phyloP scores from a whole-genome alignment of 139 green algal species.

The Raphidocelis subcapitata region DNA sequence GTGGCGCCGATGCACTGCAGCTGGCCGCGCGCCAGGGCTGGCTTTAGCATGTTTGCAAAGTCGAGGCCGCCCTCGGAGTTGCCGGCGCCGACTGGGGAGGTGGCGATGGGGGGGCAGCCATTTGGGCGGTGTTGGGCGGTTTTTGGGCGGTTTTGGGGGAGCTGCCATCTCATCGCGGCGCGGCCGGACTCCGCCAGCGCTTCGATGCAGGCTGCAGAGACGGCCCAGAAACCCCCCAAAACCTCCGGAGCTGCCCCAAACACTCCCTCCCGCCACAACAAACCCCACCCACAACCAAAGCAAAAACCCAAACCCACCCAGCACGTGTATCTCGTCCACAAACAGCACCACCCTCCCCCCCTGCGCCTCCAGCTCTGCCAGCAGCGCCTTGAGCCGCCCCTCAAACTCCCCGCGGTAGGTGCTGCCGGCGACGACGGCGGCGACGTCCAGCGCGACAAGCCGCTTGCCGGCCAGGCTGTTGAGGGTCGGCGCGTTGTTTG shows the following conservation, averaged over 20 bases:
- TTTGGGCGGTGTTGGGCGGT: too few relatives aligned
- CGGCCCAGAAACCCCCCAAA: too few relatives aligned
- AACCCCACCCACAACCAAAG: not conserved
- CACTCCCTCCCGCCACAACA: not conserved
- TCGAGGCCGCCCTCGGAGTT: slow-evolving; percentile 65
- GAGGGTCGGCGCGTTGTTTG: not conserved
- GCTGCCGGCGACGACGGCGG: slow-evolving; percentile 80
- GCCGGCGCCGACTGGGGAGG: slow-evolving; percentile 49
- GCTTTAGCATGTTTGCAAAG: slow-evolving; percentile 87
- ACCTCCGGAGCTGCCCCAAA: too few relatives aligned
- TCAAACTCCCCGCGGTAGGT: slow-evolving; percentile 88
- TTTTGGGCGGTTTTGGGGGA: not conserved
- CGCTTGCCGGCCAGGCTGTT: slow-evolving; percentile 57
- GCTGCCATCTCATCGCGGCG: not conserved
- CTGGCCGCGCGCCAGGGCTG: slow-evolving; percentile 68
- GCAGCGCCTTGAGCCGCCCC: slow-evolving; percentile 63
- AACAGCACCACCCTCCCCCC: slow-evolving; percentile 64
- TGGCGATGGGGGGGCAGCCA: too few relatives aligned
- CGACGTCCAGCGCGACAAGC: slow-evolving; percentile 84
- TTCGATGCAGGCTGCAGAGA: not conserved
- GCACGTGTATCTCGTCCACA: slow-evolving; percentile 74
- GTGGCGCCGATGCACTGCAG: slow-evolving; percentile 85
- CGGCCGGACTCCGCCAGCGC: not conserved
- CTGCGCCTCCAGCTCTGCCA: slow-evolving; percentile 56
- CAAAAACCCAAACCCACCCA: too few relatives aligned